Base-by-base conservation (phyloP, 305 asterid genomes). In the Galium porrigens region DNA sequence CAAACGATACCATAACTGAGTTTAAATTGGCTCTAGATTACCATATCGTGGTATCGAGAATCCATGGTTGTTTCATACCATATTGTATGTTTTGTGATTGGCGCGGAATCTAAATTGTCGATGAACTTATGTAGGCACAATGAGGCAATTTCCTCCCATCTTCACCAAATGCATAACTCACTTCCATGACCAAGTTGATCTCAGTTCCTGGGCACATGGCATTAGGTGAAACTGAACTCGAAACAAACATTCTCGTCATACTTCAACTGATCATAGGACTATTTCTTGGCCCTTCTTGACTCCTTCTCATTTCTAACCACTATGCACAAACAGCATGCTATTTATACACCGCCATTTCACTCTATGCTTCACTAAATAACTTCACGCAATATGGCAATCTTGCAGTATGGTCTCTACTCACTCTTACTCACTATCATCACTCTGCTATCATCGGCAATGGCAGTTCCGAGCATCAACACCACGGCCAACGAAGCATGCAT, bases 241-340 rank as follows among this genome's bases (percentile, higher is more conserved):
- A 3, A 63, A 15, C 58, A 29, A 46, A 30, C 33, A 9, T 15
- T 63, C 54, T 18, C 29, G 2, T 56, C 61, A 55, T 55, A 42
- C 49, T 12, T 42, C 36, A 54, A 22, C 59, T 9, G 20, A 64
- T 34, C 67, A 44, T 44, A 27, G 14, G 82, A 79, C 86, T 66
- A 54, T 74, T 85, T 83, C 89, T 29, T 57, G 64, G 48, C 33
- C 77, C 6, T 10, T 42, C 17, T 68, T 81, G 81, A 78, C 78
- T 44, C 8, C 86, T 77, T 61, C 48, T 44, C 51, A 64, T 56
- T 59, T 44, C 39, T 10, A 56, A 55, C 68, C 58, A 49, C 69
- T 33, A 36, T 37, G 25, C 42, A 1, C 20, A 39, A 39, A 57
- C 3, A 14, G 27, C 51, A 10, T 6, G 66, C 56, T 72, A 79